Conservation (phyloP, 768 basidiomycete genomes). For the Chiua virens region DNA sequence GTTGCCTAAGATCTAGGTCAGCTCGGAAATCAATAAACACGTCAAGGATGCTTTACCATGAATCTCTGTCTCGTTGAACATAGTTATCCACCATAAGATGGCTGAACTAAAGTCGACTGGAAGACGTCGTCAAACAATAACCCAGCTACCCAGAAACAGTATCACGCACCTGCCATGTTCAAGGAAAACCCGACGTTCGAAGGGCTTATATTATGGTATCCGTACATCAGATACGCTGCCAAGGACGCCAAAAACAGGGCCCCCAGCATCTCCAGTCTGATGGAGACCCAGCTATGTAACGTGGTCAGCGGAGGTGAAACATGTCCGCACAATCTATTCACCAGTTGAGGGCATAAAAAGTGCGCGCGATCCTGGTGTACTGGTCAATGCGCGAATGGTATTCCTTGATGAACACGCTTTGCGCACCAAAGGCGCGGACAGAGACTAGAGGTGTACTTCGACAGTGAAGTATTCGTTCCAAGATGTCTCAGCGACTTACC, state of each 20-base stretch:
- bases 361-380: constrained; percentile 25
- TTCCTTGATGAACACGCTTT: constrained; percentile 24
- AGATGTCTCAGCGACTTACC: constrained; percentile 3
- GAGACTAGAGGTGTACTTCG: constrained; percentile 23
- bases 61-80: constrained; percentile 16
- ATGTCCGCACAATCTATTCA: not conserved
- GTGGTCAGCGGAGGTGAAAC: not conserved
- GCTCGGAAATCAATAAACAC: too few relatives aligned
- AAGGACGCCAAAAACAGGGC: constrained; percentile 37
- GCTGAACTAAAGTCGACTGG: constrained; percentile 1
- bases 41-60: not conserved
- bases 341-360: constrained; percentile 33
- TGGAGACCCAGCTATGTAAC: constrained; percentile 29
- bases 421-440: constrained; percentile 42
- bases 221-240: constrained; percentile 37
- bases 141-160: too few relatives aligned
- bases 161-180: constrained; percentile 6
- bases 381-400: constrained; percentile 35
- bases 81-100: constrained; percentile 24
- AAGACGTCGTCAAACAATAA: not conserved
- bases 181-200: constrained; percentile 19
- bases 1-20: constrained; percentile 11
- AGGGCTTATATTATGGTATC: constrained; percentile 6
- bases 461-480: not conserved
- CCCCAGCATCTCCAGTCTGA: constrained; percentile 42